These are phyloP conservation scores for Pyricularia grisea DNA, from an alignment of 2,329 filamentous ascomycete genomes.

Conservation along the genomic window DNA sequence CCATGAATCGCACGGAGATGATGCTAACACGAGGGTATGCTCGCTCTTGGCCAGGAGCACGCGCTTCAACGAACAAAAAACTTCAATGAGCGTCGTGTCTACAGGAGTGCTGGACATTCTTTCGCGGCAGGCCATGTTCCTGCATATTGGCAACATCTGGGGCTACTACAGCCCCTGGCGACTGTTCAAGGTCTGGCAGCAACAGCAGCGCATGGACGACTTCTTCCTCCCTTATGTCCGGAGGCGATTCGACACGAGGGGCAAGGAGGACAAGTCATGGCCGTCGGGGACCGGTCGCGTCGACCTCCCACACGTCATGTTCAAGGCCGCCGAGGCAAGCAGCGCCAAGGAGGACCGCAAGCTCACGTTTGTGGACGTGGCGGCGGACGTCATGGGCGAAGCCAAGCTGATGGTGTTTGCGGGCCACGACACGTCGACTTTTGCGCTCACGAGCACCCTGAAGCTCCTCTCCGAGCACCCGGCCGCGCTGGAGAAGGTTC, in stretches of 20 bases:
- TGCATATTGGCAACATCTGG: background rate
- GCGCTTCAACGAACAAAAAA: background rate
- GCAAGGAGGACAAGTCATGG: background rate
- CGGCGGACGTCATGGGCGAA: background rate
- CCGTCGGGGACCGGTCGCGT: conserved; percentile 4
- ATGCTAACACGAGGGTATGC: background rate
- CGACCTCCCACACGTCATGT: conserved; percentile 17
- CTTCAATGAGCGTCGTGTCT: background rate
- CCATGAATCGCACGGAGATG: too few relatives aligned
- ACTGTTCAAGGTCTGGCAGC: background rate
- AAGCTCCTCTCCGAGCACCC: background rate
- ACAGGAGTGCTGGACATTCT: background rate
- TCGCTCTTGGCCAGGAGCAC: background rate
- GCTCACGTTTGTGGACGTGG: background rate
- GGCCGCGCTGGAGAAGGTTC: background rate
- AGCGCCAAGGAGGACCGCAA: background rate
- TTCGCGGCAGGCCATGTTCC: background rate
- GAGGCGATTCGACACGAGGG: background rate
- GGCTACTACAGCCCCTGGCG: conserved; percentile 1
- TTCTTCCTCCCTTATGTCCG: conserved; percentile 1
- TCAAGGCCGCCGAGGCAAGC: conserved; percentile 15
- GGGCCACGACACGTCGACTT: conserved; percentile 5
- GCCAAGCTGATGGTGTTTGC: conserved; percentile 3
- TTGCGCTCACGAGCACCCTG: background rate
- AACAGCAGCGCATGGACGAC: background rate